Conservation (phyloP, 2,329 filamentous ascomycete species). For the Aspergillus sp. region DNA sequence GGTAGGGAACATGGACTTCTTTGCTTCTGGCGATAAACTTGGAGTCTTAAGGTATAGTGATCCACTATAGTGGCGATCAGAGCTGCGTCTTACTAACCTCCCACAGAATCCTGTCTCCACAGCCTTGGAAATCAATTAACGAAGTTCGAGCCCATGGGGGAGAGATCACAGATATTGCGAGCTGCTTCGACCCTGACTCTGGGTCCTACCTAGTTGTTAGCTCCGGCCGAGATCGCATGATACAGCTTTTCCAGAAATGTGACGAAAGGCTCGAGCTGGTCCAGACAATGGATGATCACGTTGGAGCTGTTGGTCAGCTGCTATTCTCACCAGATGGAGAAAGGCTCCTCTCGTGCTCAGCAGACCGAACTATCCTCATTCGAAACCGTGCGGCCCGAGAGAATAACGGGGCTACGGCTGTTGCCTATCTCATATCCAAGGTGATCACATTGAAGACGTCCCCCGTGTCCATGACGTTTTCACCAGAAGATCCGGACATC, state of each 20-base stretch:
- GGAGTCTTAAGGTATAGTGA: constrained; percentile 59
- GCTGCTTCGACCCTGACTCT: constrained; percentile 55
- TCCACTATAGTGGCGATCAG: neutral
- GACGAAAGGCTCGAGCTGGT: constrained; percentile 62
- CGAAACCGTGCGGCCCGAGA: constrained; percentile 68
- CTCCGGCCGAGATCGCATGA: constrained; percentile 80
- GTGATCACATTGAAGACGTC: constrained; percentile 78
- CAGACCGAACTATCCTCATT: constrained; percentile 79
- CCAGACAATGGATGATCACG: constrained; percentile 87
- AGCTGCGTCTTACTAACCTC: constrained; percentile 10
- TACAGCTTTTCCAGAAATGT: constrained; percentile 70
- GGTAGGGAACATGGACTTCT: constrained; percentile 53
- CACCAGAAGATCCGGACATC: constrained; percentile 50
- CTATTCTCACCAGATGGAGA: constrained; percentile 64
- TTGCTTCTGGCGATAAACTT: constrained; percentile 77
- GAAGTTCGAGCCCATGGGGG: constrained; percentile 78
- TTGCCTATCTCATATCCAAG: constrained; percentile 69
- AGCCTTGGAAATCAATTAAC: constrained; percentile 53
- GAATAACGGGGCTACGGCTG: constrained; percentile 42
- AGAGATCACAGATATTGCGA: constrained; percentile 73
- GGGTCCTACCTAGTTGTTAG: constrained; percentile 64
- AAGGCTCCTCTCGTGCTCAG: constrained; percentile 73
- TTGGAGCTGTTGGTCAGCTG: constrained; percentile 71
- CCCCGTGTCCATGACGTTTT: constrained; percentile 72
- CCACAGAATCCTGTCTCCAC: constrained; percentile 29